Evolutionary conservation across 1,139 yeast genomes (phyloP), one percentile per base, ranked within the genome.

Genomic region (Zygotorulaspora mrakii): DNA sequence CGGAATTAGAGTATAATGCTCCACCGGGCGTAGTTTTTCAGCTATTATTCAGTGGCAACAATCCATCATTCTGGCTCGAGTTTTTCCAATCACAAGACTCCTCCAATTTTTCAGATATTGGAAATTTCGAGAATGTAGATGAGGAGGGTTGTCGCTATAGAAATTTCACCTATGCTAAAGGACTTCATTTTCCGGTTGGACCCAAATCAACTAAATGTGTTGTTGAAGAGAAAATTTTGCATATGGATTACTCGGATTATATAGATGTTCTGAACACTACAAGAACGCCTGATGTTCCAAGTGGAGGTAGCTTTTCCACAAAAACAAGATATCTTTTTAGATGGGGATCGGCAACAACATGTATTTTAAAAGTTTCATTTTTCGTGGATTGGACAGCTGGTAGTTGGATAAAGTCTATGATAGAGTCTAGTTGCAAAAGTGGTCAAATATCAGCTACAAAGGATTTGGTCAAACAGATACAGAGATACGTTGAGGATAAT

Each of bases 271-370:
- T 81, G 12, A 86, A 82, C 48, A 65, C 76, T 0, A 84, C 95
- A 0, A 71, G 71, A 17, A 87, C 96, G 0, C 98, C 98, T 0
- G 95, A 89, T 62, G 97, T 94, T 12, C 99, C 99, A 1, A 82
- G 91, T 50, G 99, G 99, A 3, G 74, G 74, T 45, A 71, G 86
- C 1, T 94, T 94, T 61, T 71, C 75, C 42, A 84, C 89, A 8
- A 74, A 77, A 48, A 87, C 97, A 0, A 72, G 81, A 45, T 70
- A 80, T 31, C 74, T 74, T 45, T 61, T 91, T 29, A 73, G 81
- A 37, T 91, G 98, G 98, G 94, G 75, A 0, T 68, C 71, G 0
- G 70, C 72, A 37, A 88, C 86, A 59, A 57, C 68, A 10, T 83
- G 96, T 8, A 69, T 69, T 37, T 64, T 74, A 38, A 76, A 77